phyloP scores from a whole-genome alignment of 1,139 yeast species.

The Magnusiomyces tetraspermus region DNA sequence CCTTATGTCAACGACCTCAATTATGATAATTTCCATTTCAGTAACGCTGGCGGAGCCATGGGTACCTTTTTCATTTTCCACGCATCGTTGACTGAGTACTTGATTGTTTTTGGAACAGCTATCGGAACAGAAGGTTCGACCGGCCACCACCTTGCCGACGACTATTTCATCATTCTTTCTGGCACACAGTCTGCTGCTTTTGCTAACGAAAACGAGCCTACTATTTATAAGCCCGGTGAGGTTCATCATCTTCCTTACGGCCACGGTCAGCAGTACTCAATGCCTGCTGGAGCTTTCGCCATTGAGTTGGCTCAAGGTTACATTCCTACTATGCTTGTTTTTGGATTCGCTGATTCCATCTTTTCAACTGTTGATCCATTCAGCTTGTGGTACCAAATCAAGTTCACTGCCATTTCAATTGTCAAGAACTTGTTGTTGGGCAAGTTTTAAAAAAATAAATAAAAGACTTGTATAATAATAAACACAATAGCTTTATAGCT shows the following conservation, averaged over 20 bases:
- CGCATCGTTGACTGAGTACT: constrained; percentile 89
- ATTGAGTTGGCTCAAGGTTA: constrained; percentile 96
- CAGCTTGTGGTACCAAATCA: constrained; percentile 59
- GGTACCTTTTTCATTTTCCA: constrained; percentile 93
- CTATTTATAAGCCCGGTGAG: constrained; percentile 60
- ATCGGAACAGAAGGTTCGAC: constrained; percentile 94
- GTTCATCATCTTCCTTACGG: constrained; percentile 74
- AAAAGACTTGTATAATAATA: no score
- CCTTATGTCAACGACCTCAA: constrained; percentile 58
- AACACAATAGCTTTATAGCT: no score
- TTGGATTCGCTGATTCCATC: constrained; percentile 75
- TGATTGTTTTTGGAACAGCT: constrained; percentile 81
- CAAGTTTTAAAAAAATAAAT: constrained; percentile 60
- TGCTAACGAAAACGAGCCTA: constrained; percentile 52
- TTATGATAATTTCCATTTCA: constrained; percentile 84
- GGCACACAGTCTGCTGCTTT: constrained; percentile 71
- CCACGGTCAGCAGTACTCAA: constrained; percentile 66
- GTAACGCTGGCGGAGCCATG: constrained; percentile 99
- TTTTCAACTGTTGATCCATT: constrained; percentile 71
- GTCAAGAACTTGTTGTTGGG: constrained; percentile 53
- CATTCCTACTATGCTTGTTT: constrained; percentile 97
- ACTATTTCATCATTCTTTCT: constrained; percentile 78
- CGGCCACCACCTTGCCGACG: constrained; percentile 93
- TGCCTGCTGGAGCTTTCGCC: constrained; percentile 78
- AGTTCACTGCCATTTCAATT: constrained; percentile 74